Percentiles rank a stretch among this genome's conserved stretches.
Conservation (phyloP, 2,329 filamentous ascomycete genomes). For the Talaromyces sp. region DNA sequence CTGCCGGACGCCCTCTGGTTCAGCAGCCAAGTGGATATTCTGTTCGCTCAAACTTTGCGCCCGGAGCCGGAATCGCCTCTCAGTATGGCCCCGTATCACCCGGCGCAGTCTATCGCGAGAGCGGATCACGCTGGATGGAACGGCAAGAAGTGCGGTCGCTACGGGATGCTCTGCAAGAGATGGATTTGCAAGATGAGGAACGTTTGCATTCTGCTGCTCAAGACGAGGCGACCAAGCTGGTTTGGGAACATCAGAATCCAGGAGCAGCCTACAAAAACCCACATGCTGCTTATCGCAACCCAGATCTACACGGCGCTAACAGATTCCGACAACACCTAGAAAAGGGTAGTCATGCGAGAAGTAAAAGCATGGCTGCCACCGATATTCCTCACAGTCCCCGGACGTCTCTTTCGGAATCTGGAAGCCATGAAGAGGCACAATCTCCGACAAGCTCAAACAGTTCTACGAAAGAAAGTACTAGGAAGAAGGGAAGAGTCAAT, state of each 20-base stretch:
- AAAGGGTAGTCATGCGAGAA: slow-evolving; percentile 42
- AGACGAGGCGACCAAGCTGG: slow-evolving; percentile 59
- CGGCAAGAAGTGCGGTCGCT: slow-evolving; percentile 54
- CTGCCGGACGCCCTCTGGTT: slow-evolving; percentile 33
- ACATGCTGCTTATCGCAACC: slow-evolving; percentile 43
- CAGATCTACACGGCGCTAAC: slow-evolving; percentile 29
- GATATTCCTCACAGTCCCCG: slow-evolving; percentile 1
- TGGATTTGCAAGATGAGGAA: slow-evolving; percentile 53
- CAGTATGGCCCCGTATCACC: slow-evolving; percentile 29
- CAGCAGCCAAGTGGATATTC: slow-evolving; percentile 32
- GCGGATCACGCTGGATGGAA: slow-evolving; percentile 51
- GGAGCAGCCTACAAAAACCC: slow-evolving; percentile 46
- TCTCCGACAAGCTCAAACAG: slow-evolving; percentile 8
- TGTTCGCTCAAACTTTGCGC: slow-evolving; percentile 33
- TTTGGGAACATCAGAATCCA: slow-evolving; percentile 59
- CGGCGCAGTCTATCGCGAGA: slow-evolving; percentile 50
- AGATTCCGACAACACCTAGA: slow-evolving; percentile 41
- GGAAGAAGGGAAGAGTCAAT: slow-evolving; percentile 27
- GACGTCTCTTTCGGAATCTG: slow-evolving; percentile 15
- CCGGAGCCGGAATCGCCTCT: slow-evolving; percentile 30
- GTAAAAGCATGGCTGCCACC: slow-evolving; percentile 28
- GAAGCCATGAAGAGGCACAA: slow-evolving; percentile 15
- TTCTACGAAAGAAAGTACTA: not conserved
- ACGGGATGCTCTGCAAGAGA: slow-evolving; percentile 53
- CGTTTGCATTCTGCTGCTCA: slow-evolving; percentile 54